phyloP scores from a whole-genome alignment of 495 filamentous ascomycete species.

The Thozetella sp. region DNA sequence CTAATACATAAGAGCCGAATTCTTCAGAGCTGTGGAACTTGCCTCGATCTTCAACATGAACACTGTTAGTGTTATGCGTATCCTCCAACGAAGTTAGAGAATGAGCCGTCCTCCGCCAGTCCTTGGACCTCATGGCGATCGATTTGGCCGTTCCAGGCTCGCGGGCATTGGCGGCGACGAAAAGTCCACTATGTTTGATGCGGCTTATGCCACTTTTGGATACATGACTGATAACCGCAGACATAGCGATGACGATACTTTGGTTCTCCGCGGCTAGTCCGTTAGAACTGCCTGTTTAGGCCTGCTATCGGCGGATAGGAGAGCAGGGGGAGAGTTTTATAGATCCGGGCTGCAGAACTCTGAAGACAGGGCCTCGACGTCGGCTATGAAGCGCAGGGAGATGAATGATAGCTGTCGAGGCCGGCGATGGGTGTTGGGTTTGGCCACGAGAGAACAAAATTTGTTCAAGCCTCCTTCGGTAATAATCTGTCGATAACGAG shows the following conservation, averaged over 20 bases:
- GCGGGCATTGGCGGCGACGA: conserved; percentile 12
- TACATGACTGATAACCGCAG: conserved; percentile 5
- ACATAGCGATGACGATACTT: conserved; percentile 8
- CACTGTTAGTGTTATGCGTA: not conserved
- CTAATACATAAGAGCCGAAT: not conserved
- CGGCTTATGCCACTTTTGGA: conserved; percentile 6
- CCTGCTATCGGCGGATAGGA: too few relatives aligned
- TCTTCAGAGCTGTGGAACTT: not conserved
- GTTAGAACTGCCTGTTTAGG: too few relatives aligned
- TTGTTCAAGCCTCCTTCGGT: too few relatives aligned
- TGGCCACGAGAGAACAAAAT: too few relatives aligned
- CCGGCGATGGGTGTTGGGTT: too few relatives aligned
- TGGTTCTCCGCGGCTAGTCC: not conserved
- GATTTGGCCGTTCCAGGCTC: conserved; percentile 19
- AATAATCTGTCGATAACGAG: too few relatives aligned
- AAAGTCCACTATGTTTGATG: conserved; percentile 7
- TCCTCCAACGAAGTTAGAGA: not conserved
- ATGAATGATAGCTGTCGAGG: too few relatives aligned
- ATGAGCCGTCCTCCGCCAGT: conserved; percentile 26
- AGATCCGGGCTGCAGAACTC: too few relatives aligned
- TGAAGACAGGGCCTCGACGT: too few relatives aligned
- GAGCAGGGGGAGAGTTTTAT: too few relatives aligned
- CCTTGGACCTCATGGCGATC: conserved; percentile 14
- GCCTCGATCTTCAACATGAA: not conserved
- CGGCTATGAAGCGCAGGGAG: too few relatives aligned